A percentile compares a stretch with the other conserved stretches of the same genome.
These are phyloP conservation scores for Psilocybe cubensis DNA, from an alignment of 768 basidiomycete species.

Conservation along the genomic window DNA sequence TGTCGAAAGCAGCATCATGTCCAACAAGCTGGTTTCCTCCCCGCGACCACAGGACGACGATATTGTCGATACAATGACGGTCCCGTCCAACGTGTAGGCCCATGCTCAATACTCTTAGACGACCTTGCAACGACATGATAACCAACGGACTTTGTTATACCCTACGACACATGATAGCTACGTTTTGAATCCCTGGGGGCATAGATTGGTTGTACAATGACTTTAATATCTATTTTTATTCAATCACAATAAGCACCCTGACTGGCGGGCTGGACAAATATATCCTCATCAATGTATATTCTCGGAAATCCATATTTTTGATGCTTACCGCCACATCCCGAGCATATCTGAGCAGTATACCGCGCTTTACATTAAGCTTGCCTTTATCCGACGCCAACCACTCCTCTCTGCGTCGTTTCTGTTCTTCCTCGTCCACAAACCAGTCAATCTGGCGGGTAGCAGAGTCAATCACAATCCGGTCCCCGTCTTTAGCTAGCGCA, in stretches of 20 bases:
- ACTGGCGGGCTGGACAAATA: constrained; percentile 65
- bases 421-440: constrained; percentile 71
- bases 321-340: constrained; percentile 83
- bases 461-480: constrained; percentile 76
- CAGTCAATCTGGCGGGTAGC: constrained; percentile 68
- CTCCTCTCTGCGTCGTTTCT: constrained; percentile 57
- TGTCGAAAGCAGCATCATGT: not conserved
- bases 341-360: constrained; percentile 80
- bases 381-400: constrained; percentile 75
- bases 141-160: not conserved
- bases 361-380: constrained; percentile 69
- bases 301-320: constrained; percentile 3
- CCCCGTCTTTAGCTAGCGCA: constrained; percentile 84
- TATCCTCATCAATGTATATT: not conserved
- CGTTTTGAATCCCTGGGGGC: not conserved
- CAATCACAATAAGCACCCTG: constrained; percentile 84
- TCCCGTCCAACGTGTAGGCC: constrained; percentile 17
- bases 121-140: not conserved
- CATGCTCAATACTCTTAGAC: not conserved
- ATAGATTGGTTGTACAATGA: constrained; percentile 1
- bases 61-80: constrained; percentile 19
- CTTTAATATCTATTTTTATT: constrained; percentile 16
- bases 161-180: not conserved
- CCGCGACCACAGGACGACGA: constrained; percentile 9
- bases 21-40: not conserved